Base-by-base conservation (phyloP, 2,329 filamentous ascomycete genomes). In the Ascochyta lentis region DNA sequence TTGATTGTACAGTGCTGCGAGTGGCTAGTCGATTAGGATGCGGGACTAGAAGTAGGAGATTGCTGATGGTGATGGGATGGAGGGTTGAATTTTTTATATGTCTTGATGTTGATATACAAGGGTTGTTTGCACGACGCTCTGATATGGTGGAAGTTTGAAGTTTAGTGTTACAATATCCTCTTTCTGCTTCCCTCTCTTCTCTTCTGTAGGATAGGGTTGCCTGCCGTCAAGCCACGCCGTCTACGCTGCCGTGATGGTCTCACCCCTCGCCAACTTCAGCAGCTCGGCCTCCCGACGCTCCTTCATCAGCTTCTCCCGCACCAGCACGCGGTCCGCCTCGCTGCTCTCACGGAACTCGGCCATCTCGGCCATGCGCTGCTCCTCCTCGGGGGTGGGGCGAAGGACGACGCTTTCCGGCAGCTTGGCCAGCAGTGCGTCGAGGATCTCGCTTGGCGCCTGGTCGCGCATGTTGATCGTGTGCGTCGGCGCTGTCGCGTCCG, bases 241-340 rank as follows among this genome's bases (percentile, higher is more conserved):
- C 22, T 59, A 60, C 6, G 46, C n/a, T 34, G 59, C 29, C 26
- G 44, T 41, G 1, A 54, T 29, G 5, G 57, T 51, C 79, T 71
- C 67, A 1, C 73, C 81, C 66, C 80, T 82, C 15, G 86, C 86
- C 73, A 83, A 73, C 56, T 77, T 78, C 56, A 88, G 65, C 69
- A 87, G 73, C 49, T 81, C 83, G 76, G 85, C 81, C 76, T 91
- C 86, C 68, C 81, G 82, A 77, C 84, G 84, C 77, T 83, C 81
- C 72, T 83, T 83, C 31, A 83, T 80, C 58, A 84, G 78, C 51
- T 81, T 79, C 63, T 82, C 81, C 67, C 77, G 75, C 59, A 83
- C 79, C 53, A 81, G 76, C 59, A 81, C 79, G 19, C 84, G 79
- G 73, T 90, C 87, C 46, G 79, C 73, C 50, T 80, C 78, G 35